These are phyloP conservation scores for Penicillium sp. DNA, from an alignment of 2,329 filamentous ascomycete species.

Conservation along the genomic window DNA sequence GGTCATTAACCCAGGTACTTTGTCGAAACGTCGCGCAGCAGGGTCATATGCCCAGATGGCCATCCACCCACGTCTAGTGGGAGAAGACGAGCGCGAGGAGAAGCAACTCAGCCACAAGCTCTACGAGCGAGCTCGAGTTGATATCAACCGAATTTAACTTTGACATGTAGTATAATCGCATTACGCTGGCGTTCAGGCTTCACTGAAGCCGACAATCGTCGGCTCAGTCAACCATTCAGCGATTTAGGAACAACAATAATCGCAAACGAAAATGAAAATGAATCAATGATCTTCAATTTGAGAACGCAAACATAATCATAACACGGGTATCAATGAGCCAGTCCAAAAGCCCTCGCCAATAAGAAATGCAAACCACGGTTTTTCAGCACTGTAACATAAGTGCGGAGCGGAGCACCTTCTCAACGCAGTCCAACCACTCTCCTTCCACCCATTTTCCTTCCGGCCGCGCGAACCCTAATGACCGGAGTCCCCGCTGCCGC, in stretches of 20 bases:
- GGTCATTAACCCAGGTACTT: slow-evolving; percentile 83
- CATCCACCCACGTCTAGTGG: slow-evolving; percentile 65
- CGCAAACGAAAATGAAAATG: slow-evolving; percentile 2
- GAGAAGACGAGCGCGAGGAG: slow-evolving; percentile 58
- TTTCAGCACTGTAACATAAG: background rate
- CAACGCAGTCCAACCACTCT: slow-evolving; percentile 36
- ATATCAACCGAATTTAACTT: slow-evolving; percentile 74
- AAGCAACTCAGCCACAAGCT: slow-evolving; percentile 71
- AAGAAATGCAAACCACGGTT: slow-evolving; percentile 3
- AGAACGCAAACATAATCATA: background rate
- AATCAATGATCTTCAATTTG: slow-evolving; percentile 13
- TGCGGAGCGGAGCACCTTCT: no score
- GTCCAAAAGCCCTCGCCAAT: slow-evolving; percentile 17
- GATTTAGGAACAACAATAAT: background rate
- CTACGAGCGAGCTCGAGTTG: slow-evolving; percentile 80
- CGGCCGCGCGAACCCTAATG: slow-evolving; percentile 31
- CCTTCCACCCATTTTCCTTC: slow-evolving; percentile 41
- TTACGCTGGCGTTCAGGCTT: slow-evolving; percentile 24
- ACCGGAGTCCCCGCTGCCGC: slow-evolving; percentile 16
- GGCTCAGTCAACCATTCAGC: background rate
- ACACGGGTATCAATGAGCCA: slow-evolving; percentile 8
- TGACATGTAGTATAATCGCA: slow-evolving; percentile 26
- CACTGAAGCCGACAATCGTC: background rate
- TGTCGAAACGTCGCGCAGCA: slow-evolving; percentile 80
- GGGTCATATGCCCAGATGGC: slow-evolving; percentile 84